Percentiles rank a stretch among this genome's conserved stretches.
Conservation (phyloP, 2,329 filamentous ascomycete species). For the Fusarium marasasianum region DNA sequence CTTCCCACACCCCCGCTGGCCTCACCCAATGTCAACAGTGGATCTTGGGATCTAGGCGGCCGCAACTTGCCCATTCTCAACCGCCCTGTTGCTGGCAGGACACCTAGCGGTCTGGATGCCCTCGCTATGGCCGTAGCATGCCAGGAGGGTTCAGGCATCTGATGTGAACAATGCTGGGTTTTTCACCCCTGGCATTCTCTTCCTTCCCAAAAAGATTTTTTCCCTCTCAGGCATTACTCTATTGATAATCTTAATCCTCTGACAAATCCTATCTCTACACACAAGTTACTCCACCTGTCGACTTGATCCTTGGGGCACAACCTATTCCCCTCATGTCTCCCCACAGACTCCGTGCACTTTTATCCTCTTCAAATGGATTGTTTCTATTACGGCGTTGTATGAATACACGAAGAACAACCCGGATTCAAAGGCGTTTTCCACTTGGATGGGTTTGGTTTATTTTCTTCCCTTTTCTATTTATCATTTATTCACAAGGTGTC, state of each 20-base stretch:
- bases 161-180: neutral
- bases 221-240: neutral
- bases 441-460: neutral
- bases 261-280: neutral
- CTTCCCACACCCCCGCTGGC: constrained; percentile 48
- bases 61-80: constrained; percentile 56
- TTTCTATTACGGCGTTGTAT: constrained; percentile 36
- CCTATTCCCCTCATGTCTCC: constrained; percentile 1
- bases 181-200: neutral
- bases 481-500: constrained; percentile 15
- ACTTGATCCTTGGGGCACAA: constrained; percentile 9
- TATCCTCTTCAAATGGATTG: neutral
- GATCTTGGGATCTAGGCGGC: constrained; percentile 59
- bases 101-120: constrained; percentile 63
- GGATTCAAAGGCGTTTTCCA: constrained; percentile 27
- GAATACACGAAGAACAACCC: constrained; percentile 32
- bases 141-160: constrained; percentile 53
- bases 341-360: constrained; percentile 8
- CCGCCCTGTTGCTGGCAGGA: constrained; percentile 54
- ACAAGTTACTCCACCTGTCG: neutral
- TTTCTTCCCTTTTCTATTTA: constrained; percentile 3
- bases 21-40: constrained; percentile 47
- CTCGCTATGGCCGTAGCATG: constrained; percentile 64
- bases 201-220: neutral
- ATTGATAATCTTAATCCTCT: constrained; percentile 40